Conservation (phyloP, 441 rosid genomes). For the Metrosideros polymorpha region DNA sequence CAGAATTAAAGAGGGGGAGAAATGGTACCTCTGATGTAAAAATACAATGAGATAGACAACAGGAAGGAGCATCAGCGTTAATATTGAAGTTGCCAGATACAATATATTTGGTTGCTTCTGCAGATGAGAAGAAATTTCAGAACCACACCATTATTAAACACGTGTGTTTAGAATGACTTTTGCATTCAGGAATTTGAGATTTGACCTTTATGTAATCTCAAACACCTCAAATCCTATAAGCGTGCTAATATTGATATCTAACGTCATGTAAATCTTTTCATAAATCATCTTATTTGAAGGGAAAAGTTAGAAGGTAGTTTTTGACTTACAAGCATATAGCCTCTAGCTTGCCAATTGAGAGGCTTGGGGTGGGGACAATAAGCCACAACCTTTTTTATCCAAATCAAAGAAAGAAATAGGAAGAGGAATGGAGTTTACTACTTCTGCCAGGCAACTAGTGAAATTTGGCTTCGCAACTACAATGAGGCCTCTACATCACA, state of each 20-base stretch:
- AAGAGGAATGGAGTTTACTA: neutral
- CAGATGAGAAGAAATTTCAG: slow-evolving; percentile 7
- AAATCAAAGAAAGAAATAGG: neutral
- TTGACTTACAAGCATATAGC: neutral
- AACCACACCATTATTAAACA: neutral
- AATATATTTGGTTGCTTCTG: slow-evolving; percentile 68
- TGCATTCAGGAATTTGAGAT: neutral
- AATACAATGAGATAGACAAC: slow-evolving; percentile 75
- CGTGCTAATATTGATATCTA: neutral
- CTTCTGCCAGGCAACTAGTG: neutral
- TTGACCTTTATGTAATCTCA: neutral
- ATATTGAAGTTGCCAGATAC: slow-evolving; percentile 73
- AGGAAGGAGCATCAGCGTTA: slow-evolving; percentile 91
- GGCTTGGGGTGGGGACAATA: neutral
- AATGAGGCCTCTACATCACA: neutral
- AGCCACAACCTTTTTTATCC: neutral
- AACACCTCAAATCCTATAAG: neutral
- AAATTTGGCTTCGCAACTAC: neutral
- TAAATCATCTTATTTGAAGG: neutral
- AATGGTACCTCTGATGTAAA: slow-evolving; percentile 63
- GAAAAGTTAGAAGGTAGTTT: neutral
- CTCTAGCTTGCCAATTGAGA: neutral
- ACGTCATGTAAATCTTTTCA: neutral
- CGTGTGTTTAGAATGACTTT: neutral
- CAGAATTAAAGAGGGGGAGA: neutral